A percentile compares a stretch with the other conserved stretches of the same genome.
Conservation (phyloP, 257 asterid genomes). For the Nicotiana attenuata region DNA sequence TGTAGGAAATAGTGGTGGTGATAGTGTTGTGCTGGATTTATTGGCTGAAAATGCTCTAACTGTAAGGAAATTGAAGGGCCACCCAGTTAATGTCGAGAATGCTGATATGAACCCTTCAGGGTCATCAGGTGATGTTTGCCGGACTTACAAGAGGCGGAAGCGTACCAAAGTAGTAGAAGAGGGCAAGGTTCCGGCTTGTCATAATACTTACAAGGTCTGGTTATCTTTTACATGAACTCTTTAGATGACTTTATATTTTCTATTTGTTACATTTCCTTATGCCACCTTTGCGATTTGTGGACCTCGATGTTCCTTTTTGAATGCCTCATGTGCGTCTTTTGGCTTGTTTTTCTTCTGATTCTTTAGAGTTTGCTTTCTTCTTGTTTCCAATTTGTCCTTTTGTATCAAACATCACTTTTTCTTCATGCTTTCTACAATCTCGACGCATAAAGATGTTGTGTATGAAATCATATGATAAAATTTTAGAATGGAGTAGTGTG, state of each 20-base stretch:
- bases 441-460: neutral
- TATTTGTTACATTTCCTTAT: neutral
- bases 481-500: neutral
- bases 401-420: neutral
- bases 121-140: constrained; percentile 30
- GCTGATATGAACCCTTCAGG: constrained; percentile 24
- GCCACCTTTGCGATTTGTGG: too few relatives aligned
- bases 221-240: constrained; percentile 10
- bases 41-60: constrained; percentile 23
- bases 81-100: constrained; percentile 19
- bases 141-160: constrained; percentile 76
- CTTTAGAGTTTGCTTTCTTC: neutral
- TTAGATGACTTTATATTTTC: neutral
- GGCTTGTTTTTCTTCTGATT: neutral
- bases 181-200: constrained; percentile 25
- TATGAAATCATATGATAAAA: neutral
- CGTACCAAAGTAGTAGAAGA: constrained; percentile 19
- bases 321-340: neutral
- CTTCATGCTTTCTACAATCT: neutral
- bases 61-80: constrained; percentile 30
- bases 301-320: neutral
- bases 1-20: constrained; percentile 27
- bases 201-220: constrained; percentile 40
- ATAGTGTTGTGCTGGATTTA: constrained; percentile 17
- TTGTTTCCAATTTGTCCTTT: neutral